Conservation (phyloP, 805 yeast species). For the Saturnispora bothae region DNA sequence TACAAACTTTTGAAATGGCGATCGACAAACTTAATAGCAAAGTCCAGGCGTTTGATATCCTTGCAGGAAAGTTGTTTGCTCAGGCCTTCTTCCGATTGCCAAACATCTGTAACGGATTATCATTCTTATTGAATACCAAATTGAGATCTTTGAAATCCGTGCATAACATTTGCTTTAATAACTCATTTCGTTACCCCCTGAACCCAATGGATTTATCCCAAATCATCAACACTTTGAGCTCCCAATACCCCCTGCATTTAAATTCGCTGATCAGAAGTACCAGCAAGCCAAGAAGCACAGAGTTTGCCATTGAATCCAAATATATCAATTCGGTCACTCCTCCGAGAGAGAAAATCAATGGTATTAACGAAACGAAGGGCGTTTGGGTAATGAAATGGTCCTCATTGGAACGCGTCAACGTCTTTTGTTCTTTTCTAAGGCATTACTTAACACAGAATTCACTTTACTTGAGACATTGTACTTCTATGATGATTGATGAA, state of each 20-base stretch:
- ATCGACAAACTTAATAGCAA: conserved; percentile 42
- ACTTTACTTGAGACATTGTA: conserved; percentile 14
- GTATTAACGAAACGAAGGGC: conserved; percentile 49
- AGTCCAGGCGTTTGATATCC: conserved; percentile 50
- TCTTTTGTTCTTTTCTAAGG: conserved; percentile 50
- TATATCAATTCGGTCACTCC: conserved; percentile 30
- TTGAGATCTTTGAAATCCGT: conserved; percentile 31
- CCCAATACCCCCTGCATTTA: conserved; percentile 20
- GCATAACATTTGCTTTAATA: conserved; percentile 15
- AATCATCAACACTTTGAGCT: conserved; percentile 10
- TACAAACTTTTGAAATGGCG: conserved; percentile 44
- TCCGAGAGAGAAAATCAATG: conserved; percentile 29
- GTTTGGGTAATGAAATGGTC: conserved; percentile 57
- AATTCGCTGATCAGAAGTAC: conserved; percentile 16
- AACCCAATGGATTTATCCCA: conserved; percentile 1
- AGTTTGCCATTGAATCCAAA: conserved; percentile 22
- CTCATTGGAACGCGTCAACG: conserved; percentile 39
- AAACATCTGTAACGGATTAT: conserved; percentile 43
- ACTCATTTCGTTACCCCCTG: conserved; percentile 10
- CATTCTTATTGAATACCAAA: conserved; percentile 48
- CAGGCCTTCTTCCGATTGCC: conserved; percentile 47
- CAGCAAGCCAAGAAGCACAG: conserved; percentile 17
- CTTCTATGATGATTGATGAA: conserved; percentile 8
- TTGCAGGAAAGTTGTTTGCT: conserved; percentile 63
- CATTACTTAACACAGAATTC: conserved; percentile 37